Evolutionary conservation across 306 rosid genomes (phyloP).

Genomic region (Quercus gilva): DNA sequence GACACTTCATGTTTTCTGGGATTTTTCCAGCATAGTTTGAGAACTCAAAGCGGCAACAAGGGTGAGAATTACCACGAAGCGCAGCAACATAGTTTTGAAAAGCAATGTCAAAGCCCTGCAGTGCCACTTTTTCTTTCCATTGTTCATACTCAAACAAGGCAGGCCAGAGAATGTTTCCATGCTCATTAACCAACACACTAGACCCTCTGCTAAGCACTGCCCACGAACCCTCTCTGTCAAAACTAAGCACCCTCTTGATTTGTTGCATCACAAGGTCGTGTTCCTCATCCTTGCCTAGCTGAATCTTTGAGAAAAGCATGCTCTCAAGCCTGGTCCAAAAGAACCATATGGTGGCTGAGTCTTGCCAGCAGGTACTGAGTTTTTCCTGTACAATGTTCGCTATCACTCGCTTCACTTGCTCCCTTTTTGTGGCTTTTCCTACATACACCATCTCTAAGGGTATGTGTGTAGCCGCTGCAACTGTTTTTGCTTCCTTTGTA

Average conservation of each 20-base stretch:
- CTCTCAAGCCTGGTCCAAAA: conserved; percentile 65
- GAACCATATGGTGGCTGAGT: conserved; percentile 50
- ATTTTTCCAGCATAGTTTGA: conserved; percentile 40
- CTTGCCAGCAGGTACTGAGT: conserved; percentile 46
- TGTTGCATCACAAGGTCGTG: conserved; percentile 45
- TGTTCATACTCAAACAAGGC: conserved; percentile 39
- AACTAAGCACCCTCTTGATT: conserved; percentile 50
- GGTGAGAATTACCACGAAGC: conserved; percentile 32
- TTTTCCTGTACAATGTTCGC: conserved; percentile 32
- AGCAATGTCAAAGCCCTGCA: conserved; percentile 39
- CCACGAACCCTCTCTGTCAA: conserved; percentile 56
- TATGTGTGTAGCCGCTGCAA: conserved; percentile 30
- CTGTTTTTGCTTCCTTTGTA: conserved; percentile 39
- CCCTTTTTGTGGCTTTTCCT: conserved; percentile 48
- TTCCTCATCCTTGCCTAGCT: conserved; percentile 35
- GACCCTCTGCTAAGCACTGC: conserved; percentile 47
- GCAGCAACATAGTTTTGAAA: conserved; percentile 30
- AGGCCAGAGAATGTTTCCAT: conserved; percentile 31
- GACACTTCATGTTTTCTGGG: conserved; percentile 44
- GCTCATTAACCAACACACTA: conserved; percentile 41
- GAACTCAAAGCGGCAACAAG: conserved; percentile 45
- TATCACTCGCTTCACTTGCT: conserved; percentile 33
- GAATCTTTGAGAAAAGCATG: conserved; percentile 65
- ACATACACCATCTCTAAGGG: conserved; percentile 53
- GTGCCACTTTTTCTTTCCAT: conserved; percentile 35